These are phyloP conservation scores for Verruconis gallopava DNA, from an alignment of 2,329 filamentous ascomycete genomes.

Conservation along the genomic window DNA sequence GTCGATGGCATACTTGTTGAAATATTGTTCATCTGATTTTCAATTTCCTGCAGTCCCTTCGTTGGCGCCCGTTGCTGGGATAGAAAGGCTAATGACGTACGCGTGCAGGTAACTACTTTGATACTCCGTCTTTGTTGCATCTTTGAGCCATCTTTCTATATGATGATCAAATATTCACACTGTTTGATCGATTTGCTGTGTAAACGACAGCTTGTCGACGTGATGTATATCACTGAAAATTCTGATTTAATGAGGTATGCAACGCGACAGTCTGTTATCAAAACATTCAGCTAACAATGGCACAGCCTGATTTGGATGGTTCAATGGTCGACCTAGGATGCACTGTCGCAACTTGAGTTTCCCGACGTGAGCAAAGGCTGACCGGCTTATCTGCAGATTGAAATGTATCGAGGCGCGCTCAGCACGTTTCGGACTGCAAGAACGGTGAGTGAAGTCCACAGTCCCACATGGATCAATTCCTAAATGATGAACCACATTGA, in stretches of 20 bases:
- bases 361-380: neutral
- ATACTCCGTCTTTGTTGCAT: neutral
- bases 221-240: conserved; percentile 50
- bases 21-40: conserved; percentile 51
- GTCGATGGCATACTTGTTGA: conserved; percentile 49
- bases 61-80: conserved; percentile 1
- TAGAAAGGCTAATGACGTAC: conserved; percentile 13
- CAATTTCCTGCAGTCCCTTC: conserved; percentile 9
- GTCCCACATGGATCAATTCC: conserved; percentile 10
- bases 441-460: conserved; percentile 6
- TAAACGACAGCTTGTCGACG: conserved; percentile 38
- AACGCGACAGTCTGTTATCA: neutral
- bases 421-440: neutral
- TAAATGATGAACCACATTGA: conserved; percentile 45
- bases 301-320: conserved; percentile 27
- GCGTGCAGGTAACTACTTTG: conserved; percentile 3
- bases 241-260: conserved; percentile 58
- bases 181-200: conserved; percentile 46
- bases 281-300: conserved; percentile 15
- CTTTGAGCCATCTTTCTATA: conserved; percentile 30
- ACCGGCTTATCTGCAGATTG: neutral
- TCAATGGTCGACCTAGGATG: neutral
- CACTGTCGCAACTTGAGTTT: neutral
- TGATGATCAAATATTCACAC: conserved; percentile 61
- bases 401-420: conserved; percentile 1